A percentile compares a stretch with the other conserved stretches of the same genome.
phyloP scores from a whole-genome alignment of 2,329 filamentous ascomycete species.

The Paracoccidioides brasiliensis region DNA sequence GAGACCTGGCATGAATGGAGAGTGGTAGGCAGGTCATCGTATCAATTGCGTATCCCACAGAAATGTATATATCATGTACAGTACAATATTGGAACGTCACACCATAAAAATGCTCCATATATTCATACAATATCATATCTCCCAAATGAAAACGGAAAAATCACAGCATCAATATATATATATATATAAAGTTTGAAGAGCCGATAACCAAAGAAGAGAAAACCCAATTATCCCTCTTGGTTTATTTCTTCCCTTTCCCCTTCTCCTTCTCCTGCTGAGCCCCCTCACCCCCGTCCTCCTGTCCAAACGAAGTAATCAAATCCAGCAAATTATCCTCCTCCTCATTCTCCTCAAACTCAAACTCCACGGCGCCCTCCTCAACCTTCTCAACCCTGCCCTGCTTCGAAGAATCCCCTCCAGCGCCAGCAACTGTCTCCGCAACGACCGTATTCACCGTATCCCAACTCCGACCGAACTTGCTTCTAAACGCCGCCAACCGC shows the following conservation, averaged over 20 bases:
- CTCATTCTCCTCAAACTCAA: conserved; percentile 29
- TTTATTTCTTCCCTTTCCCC: conserved; percentile 20
- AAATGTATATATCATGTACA: not conserved
- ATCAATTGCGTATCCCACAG: not conserved
- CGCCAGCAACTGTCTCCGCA: conserved; percentile 19
- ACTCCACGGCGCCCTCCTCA: conserved; percentile 36
- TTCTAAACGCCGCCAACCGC: conserved; percentile 70
- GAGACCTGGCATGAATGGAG: not conserved
- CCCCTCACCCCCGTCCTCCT: conserved; percentile 25
- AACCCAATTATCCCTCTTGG: conserved; percentile 4
- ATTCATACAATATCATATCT: conserved; percentile 8
- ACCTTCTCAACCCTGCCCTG: not conserved
- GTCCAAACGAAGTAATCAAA: conserved; percentile 40
- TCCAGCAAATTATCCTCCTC: conserved; percentile 45
- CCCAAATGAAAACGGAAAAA: not conserved
- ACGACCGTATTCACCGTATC: conserved; percentile 43
- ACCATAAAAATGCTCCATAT: conserved; percentile 1
- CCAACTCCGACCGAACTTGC: conserved; percentile 70
- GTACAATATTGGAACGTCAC: not conserved
- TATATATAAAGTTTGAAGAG: not conserved
- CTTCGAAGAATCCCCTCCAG: conserved; percentile 14
- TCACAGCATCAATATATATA: not conserved
- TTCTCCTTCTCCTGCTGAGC: conserved; percentile 10
- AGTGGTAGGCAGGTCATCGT: not conserved
- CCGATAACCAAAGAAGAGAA: not conserved